Percentiles rank a stretch among this genome's conserved stretches.
Conservation (phyloP, 2,329 filamentous ascomycete species). For the Aspergillus nomiae region DNA sequence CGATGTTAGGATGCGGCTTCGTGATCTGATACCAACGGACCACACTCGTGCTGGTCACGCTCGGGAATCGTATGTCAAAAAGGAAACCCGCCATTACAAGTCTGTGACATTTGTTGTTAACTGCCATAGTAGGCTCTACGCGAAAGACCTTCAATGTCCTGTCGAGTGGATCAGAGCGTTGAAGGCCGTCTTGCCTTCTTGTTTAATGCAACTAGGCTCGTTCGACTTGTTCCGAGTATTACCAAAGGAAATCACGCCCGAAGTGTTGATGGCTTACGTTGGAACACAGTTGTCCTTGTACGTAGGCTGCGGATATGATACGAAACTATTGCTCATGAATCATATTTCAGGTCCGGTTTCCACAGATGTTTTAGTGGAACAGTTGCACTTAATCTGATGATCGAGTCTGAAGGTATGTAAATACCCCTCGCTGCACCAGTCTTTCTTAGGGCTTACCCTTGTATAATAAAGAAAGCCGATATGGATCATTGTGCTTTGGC, state of each 20-base stretch:
- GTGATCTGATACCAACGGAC: constrained; percentile 28
- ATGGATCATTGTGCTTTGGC: constrained; percentile 33
- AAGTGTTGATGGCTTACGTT: constrained; percentile 42
- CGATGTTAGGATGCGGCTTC: constrained; percentile 36
- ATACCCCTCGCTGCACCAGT: neutral
- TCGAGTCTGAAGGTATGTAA: constrained; percentile 32
- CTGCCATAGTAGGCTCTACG: constrained; percentile 35
- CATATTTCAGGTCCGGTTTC: constrained; percentile 33
- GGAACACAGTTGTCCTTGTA: constrained; percentile 36
- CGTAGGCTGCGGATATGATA: neutral
- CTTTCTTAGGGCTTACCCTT: neutral
- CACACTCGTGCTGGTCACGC: constrained; percentile 4
- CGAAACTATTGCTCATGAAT: neutral
- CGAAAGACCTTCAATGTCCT: constrained; percentile 37
- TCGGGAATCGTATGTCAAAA: constrained; percentile 27
- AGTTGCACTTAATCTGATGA: constrained; percentile 36
- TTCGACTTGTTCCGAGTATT: constrained; percentile 39
- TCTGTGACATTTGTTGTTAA: constrained; percentile 8
- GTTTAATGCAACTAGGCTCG: constrained; percentile 35
- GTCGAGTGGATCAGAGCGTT: constrained; percentile 33
- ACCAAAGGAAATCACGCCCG: constrained; percentile 35
- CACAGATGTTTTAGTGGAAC: constrained; percentile 42
- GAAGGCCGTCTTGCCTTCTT: constrained; percentile 31
- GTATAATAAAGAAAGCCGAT: constrained; percentile 23
- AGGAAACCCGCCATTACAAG: neutral